Conservation (phyloP, 352 stramenopile species). For the Phytophthora melonis region DNA sequence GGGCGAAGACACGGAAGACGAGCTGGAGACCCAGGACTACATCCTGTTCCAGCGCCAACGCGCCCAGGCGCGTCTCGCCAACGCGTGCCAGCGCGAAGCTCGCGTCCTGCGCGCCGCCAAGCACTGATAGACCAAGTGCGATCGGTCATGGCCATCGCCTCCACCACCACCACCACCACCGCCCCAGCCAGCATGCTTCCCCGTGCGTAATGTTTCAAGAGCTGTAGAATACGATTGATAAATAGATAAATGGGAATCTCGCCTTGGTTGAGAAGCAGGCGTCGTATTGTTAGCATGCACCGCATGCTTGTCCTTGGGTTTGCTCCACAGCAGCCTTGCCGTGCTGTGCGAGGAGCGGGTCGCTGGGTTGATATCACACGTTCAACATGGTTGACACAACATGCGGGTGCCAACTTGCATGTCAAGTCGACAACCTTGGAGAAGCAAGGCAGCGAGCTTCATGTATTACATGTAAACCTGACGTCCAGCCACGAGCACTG, state of each 20-base stretch:
- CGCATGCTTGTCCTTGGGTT: neutral
- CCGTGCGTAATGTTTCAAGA: slow-evolving; percentile 34
- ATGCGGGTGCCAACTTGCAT: neutral
- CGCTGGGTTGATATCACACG: neutral
- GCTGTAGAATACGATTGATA: slow-evolving; percentile 41
- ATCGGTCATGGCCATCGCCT: neutral
- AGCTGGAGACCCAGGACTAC: slow-evolving; percentile 63
- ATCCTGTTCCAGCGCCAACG: slow-evolving; percentile 68
- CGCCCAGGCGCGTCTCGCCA: slow-evolving; percentile 52
- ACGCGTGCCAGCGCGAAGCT: slow-evolving; percentile 50
- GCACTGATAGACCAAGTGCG: slow-evolving; percentile 22
- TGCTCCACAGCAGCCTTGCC: neutral
- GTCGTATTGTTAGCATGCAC: slow-evolving; percentile 12
- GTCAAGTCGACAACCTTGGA: neutral
- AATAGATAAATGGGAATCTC: slow-evolving; percentile 39
- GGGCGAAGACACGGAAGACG: slow-evolving; percentile 68
- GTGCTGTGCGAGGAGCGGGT: neutral
- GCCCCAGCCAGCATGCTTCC: neutral
- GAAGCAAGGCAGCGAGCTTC: too few species aligned
- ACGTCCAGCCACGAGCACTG: neutral
- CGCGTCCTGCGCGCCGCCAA: slow-evolving; percentile 32
- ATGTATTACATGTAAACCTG: too few species aligned
- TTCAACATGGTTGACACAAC: neutral
- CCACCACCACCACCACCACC: neutral
- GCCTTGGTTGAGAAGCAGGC: slow-evolving; percentile 19